Evolutionary conservation across 441 rosid genomes (phyloP), one percentile per base, ranked within the genome.

Genomic region (Breynia disticha): DNA sequence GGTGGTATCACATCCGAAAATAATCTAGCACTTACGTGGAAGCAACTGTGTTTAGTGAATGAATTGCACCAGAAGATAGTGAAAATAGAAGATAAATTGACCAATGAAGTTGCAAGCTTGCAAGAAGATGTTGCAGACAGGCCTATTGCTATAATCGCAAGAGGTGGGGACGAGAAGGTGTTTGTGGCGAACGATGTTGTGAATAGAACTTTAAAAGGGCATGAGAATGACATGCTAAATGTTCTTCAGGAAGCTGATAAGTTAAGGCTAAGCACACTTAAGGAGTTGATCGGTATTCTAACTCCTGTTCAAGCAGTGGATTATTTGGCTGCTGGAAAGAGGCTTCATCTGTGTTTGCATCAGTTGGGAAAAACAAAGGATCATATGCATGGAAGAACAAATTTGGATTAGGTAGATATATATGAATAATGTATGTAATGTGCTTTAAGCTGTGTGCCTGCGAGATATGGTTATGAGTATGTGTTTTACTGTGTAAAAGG

Each of bases 71-170:
- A 51, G 5, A 78, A 52, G 52, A 69, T 60, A 7, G 61, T 79
- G 16, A 59, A 63, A 9, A 73, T 67, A 22, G 80, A 81, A 62
- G 84, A 81, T n/a, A 72, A 63, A 48, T 50, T 72, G 58, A 67
- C 73, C 4, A 60, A 52, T 56, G 50, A 42, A 51, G 32, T 71
- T 19, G 74, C 81, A 0, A 65, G 66, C 44, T 52, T 79, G 43
- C 81, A 81, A 48, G 88, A 81, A 39, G 74, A 81, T 17, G 66
- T 80, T 0, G 75, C 72, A 0, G 84, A 78, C 55, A 65, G 71
- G 20, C 84, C 84, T 5, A 75, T 79, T 17, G 56, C 67, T 10
- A n/a, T 56, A 19, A 42, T 70, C 16, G 68, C 76, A 13, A 38
- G 17, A 21, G 16, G 16, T 21, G 19, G 50, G n/a, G 63, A 48